Conservation (phyloP, 495 filamentous ascomycete genomes). For the Podospora pseudopauciseta region DNA sequence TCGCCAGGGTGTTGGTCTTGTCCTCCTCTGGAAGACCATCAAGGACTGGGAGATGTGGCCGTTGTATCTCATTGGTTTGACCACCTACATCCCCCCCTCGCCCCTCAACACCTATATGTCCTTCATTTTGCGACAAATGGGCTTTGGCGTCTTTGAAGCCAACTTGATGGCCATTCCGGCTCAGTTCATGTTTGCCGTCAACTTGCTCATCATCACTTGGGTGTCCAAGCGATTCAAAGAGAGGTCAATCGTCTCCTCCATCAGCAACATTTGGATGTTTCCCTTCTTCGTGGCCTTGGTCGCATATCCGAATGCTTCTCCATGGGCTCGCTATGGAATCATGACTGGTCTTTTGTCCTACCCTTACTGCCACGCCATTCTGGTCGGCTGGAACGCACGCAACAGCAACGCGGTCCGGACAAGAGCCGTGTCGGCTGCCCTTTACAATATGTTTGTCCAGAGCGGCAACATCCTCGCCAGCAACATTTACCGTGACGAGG, state of each 20-base stretch:
- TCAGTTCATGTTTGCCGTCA: constrained; percentile 43
- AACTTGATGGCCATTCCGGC: constrained; percentile 53
- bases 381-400: constrained; percentile 57
- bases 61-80: constrained; percentile 54
- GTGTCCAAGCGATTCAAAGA: constrained; percentile 53
- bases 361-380: constrained; percentile 60
- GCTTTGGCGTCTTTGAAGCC: constrained; percentile 52
- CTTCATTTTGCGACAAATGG: constrained; percentile 46
- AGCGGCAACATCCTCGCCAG: constrained; percentile 47
- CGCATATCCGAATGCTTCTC: constrained; percentile 31
- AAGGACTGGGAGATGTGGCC: constrained; percentile 59
- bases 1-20: constrained; percentile 45
- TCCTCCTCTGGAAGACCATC: constrained; percentile 46
- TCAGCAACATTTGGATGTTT: constrained; percentile 54
- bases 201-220: constrained; percentile 48
- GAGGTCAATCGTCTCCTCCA: constrained; percentile 50
- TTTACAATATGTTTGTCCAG: constrained; percentile 50
- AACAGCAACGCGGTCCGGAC: constrained; percentile 62
- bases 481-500: constrained; percentile 56
- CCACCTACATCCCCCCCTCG: constrained; percentile 47
- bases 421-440: constrained; percentile 53
- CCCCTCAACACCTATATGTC: constrained; percentile 49
- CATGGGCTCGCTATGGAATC: constrained; percentile 54
- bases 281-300: constrained; percentile 53
- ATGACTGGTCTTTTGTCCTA: constrained; percentile 53